phyloP scores from a whole-genome alignment of 139 green algal species.

The Picochlorum sp. region DNA sequence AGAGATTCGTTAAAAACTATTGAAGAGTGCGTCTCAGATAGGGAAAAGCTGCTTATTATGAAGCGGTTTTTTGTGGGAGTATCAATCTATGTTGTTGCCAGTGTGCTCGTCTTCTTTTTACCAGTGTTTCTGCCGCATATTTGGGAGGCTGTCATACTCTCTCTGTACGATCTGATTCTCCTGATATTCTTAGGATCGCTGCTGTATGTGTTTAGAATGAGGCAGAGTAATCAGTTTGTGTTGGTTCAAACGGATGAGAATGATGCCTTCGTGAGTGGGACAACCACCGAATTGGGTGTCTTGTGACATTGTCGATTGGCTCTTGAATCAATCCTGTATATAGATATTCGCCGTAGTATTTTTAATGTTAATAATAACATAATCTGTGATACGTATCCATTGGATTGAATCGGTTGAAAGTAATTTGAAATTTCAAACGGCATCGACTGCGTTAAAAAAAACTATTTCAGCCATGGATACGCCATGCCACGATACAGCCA shows the following conservation, averaged over 20 bases:
- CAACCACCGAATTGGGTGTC: slow-evolving; percentile 21
- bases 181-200: slow-evolving; percentile 28
- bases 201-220: slow-evolving; percentile 43
- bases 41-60: slow-evolving; percentile 40
- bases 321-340: no score
- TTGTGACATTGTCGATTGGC: background rate
- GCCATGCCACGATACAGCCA: no score
- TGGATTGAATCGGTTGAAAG: no score
- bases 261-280: background rate
- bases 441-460: no score
- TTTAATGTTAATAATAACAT: no score
- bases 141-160: slow-evolving; percentile 20
- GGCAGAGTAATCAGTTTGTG: slow-evolving; percentile 33
- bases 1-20: slow-evolving; percentile 37
- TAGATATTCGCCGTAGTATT: no score
- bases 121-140: slow-evolving; percentile 31
- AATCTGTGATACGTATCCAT: no score
- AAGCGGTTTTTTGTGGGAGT: slow-evolving; percentile 43
- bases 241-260: slow-evolving; percentile 27
- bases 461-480: no score
- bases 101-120: slow-evolving; percentile 30
- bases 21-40: slow-evolving; percentile 29
- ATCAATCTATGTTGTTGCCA: slow-evolving; percentile 27
- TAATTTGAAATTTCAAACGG: no score
- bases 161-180: slow-evolving; percentile 26